phyloP scores from a whole-genome alignment of 345 rosid genomes.

The thale cress (Arabidopsis thaliana) region TAIR10.1 NC_003074.8:1510001-1510500 shows the following conservation, averaged over 20 bases:
- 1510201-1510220: conserved; percentile 79
- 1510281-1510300: conserved; percentile 62
- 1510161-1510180: conserved; percentile 36
- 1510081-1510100: neutral
- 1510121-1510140: conserved; percentile 4
- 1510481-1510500: neutral
- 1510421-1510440: neutral
- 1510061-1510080: conserved; percentile 10
- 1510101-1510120: neutral
- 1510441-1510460: neutral
- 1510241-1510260: conserved; percentile 84
- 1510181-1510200: conserved; percentile 50
- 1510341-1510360: conserved; percentile 73
- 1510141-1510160: conserved; percentile 45
- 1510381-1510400: neutral
- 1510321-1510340: conserved; percentile 65
- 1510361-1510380: conserved; percentile 74
- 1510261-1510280: conserved; percentile 51
- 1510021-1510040: neutral
- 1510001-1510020: conserved; percentile 2
- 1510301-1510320: conserved; percentile 70
- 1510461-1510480: neutral
- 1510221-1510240: conserved; percentile 86
- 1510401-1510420: neutral
- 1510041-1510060: neutral